phyloP scores from a whole-genome alignment of 371 early-diverging fungal genomes.

The Circinella minor region DNA sequence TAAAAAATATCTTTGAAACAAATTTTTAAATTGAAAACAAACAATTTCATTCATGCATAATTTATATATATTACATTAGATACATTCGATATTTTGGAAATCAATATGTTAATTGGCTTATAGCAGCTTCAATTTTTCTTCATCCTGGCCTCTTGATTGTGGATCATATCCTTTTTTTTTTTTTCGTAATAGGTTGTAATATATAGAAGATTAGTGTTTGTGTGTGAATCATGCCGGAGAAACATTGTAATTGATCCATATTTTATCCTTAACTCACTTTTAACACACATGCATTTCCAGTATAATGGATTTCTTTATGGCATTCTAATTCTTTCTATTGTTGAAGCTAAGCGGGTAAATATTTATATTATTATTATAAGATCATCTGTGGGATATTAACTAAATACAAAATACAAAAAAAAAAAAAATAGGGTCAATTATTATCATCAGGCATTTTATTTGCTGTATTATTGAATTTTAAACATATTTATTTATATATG shows the following conservation, averaged over 20 bases:
- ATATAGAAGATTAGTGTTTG: too few relatives aligned
- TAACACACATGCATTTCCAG: slow-evolving; percentile 89
- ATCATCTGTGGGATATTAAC: too few relatives aligned
- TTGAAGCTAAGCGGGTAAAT: slow-evolving; percentile 72
- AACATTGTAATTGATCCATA: too few relatives aligned
- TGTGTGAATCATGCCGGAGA: too few relatives aligned
- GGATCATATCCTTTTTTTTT: slow-evolving; percentile 67
- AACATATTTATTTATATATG: slow-evolving; percentile 95
- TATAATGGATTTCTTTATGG: slow-evolving; percentile 97
- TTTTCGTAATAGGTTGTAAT: background rate
- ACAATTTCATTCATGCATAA: background rate
- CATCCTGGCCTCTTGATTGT: slow-evolving; percentile 89
- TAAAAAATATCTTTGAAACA: slow-evolving; percentile 20
- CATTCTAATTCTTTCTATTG: slow-evolving; percentile 81
- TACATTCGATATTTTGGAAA: slow-evolving; percentile 44
- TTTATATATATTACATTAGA: slow-evolving; percentile 19
- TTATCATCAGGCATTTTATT: slow-evolving; percentile 81
- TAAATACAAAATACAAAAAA: too few relatives aligned
- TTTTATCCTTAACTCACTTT: background rate
- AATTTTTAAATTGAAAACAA: too few relatives aligned
- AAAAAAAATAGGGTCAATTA: slow-evolving; percentile 66
- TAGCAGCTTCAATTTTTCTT: slow-evolving; percentile 69
- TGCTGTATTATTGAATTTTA: slow-evolving; percentile 91
- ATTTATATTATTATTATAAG: too few relatives aligned
- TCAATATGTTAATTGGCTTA: slow-evolving; percentile 41